Conservation (phyloP, 176 grass and related monocot species). For the Oryza meyeriana region DNA sequence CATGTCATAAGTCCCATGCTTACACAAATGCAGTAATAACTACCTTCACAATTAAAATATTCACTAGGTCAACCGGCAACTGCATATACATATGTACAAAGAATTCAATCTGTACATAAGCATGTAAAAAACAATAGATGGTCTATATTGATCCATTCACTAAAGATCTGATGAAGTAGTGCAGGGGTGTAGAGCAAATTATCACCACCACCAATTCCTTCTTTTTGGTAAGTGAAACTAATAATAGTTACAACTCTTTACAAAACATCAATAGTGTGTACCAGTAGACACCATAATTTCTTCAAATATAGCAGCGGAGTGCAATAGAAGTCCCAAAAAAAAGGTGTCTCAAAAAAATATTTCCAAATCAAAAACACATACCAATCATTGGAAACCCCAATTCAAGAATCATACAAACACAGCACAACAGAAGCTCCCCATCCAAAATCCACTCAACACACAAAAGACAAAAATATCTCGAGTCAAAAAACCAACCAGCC, state of each 20-base stretch:
- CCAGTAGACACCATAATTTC: constrained; percentile 6
- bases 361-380: background rate
- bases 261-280: background rate
- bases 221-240: background rate
- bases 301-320: background rate
- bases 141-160: background rate
- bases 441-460: background rate
- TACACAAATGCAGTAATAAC: background rate
- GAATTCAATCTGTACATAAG: background rate
- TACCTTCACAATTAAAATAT: background rate
- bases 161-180: background rate
- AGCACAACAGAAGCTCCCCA: background rate
- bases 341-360: background rate
- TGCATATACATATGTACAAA: background rate
- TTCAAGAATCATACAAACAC: background rate
- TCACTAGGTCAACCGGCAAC: background rate
- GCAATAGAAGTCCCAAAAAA: background rate
- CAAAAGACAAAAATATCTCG: background rate
- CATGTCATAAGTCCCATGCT: background rate
- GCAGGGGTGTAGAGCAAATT: background rate
- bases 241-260: background rate
- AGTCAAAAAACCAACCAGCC: background rate
- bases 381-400: background rate
- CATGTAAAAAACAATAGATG: background rate
- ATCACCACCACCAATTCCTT: background rate